These are phyloP conservation scores for Marsdenia floribunda DNA, from an alignment of 257 asterid species.

Conservation along the genomic window DNA sequence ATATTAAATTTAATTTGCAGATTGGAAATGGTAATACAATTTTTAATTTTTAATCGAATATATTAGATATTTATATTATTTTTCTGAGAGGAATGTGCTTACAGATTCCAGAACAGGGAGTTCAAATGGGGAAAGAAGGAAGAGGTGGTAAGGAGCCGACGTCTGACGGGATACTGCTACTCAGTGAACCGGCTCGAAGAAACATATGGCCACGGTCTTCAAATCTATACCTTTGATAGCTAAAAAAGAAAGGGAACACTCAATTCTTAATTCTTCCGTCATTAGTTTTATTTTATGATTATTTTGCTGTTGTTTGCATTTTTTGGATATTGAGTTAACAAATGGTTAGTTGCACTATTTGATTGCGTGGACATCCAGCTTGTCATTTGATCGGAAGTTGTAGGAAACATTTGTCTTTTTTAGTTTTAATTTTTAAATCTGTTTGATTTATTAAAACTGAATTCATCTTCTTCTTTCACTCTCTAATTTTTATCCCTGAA, in stretches of 20 bases:
- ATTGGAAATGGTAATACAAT: no score
- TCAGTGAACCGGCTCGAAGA: neutral
- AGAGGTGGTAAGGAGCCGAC: no score
- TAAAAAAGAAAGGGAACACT: slow-evolving; percentile 6
- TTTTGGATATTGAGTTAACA: neutral
- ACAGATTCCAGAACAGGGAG: no score
- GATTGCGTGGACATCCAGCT: neutral
- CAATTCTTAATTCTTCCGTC: neutral
- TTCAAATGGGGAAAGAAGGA: no score
- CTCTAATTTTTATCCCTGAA: neutral
- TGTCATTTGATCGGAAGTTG: neutral
- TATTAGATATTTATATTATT: no score
- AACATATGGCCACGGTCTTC: slow-evolving; percentile 79
- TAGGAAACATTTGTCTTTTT: neutral
- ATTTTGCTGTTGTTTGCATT: no score
- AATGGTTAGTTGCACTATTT: neutral
- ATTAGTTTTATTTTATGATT: neutral
- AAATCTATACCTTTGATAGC: slow-evolving; percentile 76
- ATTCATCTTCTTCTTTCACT: neutral
- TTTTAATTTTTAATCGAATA: no score
- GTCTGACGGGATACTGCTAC: neutral
- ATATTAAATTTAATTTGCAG: no score
- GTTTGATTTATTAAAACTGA: neutral
- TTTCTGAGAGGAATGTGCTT: no score
- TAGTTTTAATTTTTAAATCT: neutral